Evolutionary conservation across 768 basidiomycete genomes (phyloP).

Genomic region (Polyporus arcularius): DNA sequence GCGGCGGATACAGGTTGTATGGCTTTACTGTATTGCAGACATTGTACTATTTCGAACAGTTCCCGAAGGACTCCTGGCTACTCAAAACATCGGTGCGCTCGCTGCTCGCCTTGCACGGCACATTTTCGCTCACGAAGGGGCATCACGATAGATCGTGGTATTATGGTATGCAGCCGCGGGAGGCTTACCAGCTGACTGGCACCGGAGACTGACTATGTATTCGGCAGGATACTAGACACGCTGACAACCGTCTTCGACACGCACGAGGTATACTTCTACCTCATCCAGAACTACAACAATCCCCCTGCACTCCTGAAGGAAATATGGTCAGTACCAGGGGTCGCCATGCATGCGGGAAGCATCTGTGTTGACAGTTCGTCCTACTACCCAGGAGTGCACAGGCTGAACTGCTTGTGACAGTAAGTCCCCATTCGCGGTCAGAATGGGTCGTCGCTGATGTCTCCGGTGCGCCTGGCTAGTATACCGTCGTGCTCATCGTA

Average conservation of each 20-base stretch:
- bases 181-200: no score
- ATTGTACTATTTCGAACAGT: constrained; percentile 3
- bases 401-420: constrained; percentile 1
- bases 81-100: constrained; percentile 1
- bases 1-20: not conserved
- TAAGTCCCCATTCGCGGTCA: not conserved
- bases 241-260: constrained; percentile 8
- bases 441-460: not conserved
- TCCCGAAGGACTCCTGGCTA: constrained; percentile 3
- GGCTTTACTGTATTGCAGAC: constrained; percentile 6
- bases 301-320: constrained; percentile 5
- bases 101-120: no score
- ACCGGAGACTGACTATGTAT: not conserved
- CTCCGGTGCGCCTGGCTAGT: not conserved
- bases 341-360: not conserved
- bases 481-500: constrained; percentile 3
- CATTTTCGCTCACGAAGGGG: not conserved
- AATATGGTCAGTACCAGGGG: constrained; percentile 4
- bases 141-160: not conserved
- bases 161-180: not conserved
- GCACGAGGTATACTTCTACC: constrained; percentile 18
- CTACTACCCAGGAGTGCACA: constrained; percentile 1
- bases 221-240: constrained; percentile 7
- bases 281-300: constrained; percentile 14
- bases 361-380: not conserved